Conservation (phyloP, 2,329 filamentous ascomycete genomes). For the Penicillium nordicum region DNA sequence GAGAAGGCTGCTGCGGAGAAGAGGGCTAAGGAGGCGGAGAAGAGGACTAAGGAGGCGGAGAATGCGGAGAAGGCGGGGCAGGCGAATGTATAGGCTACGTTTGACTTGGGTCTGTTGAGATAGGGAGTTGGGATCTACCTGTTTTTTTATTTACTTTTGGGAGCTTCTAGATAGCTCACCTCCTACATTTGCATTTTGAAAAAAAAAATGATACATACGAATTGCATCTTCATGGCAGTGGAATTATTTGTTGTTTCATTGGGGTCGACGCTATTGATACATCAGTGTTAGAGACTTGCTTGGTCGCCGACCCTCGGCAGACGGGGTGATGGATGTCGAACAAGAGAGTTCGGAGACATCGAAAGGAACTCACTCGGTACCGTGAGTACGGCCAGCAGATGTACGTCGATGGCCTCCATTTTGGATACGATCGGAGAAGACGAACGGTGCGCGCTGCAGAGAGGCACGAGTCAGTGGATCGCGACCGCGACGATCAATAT, state of each 20-base stretch:
- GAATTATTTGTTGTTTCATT: background rate
- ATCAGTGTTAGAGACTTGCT: background rate
- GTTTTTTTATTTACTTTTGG: background rate
- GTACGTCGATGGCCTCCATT: slow-evolving; percentile 29
- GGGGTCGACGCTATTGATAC: background rate
- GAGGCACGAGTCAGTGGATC: slow-evolving; percentile 21
- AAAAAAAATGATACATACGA: background rate
- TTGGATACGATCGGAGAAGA: slow-evolving; percentile 42
- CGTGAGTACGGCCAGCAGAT: slow-evolving; percentile 20
- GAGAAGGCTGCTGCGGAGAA: slow-evolving; percentile 14
- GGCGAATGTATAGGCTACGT: background rate
- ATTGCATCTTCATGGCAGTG: background rate
- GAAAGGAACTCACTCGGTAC: slow-evolving; percentile 17
- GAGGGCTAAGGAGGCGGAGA: slow-evolving; percentile 18
- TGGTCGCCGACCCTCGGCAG: background rate
- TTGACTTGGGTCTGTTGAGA: background rate
- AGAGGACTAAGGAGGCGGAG: slow-evolving; percentile 17
- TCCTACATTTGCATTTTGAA: background rate
- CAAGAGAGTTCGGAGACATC: background rate
- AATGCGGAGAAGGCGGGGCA: slow-evolving; percentile 14
- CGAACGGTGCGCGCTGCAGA: slow-evolving; percentile 32
- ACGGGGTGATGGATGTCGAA: background rate
- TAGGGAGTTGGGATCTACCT: background rate
- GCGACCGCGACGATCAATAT: slow-evolving; percentile 62
- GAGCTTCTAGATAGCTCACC: background rate